Base-by-base conservation (phyloP, 2,329 filamentous ascomycete species). In the Didymella glomerata region DNA sequence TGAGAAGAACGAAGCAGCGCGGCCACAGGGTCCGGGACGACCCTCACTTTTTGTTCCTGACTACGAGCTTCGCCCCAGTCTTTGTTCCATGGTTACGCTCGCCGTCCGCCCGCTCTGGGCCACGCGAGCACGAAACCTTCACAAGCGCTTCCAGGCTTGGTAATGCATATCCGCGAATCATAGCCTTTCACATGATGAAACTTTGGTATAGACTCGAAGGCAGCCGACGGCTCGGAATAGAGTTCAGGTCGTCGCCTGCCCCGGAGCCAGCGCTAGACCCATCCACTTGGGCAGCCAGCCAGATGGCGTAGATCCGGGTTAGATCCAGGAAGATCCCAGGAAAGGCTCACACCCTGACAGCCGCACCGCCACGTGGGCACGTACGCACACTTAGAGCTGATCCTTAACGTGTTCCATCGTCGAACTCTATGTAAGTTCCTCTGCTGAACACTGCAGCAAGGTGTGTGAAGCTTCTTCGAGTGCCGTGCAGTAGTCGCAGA, bases 171-270 rank as follows among this genome's bases (percentile, higher is more conserved):
- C 46, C 46, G 51, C 56, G 50, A 54, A 59, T 60, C 61, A 55
- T 47, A 22, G 55, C 40, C 48, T 55, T 44, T 52, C 18, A 40
- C 38, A 41, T 25, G 32, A 24, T 56, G 52, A 48, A 55, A 60
- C 52, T 41, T 49, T 56, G 42, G 48, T 48, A 62, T 51, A 34
- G 59, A 53, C 48, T 63, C 38, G 51, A 61, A 51, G 55, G 47
- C 49, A 48, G 24, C 13, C 46, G 51, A 51, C 57, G 51, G 57
- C 55, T 27, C 56, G 53, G 48, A 49, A 65, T 55, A 61, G 58
- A 57, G 66, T 67, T 68, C 60, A 45, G 53, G 36, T 49, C 49
- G 41, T 69, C 67, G 66, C 64, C 56, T 58, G 60, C 61, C 58
- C 68, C 66, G 62, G 60, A 36, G 20, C 57, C 60, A 61, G 49